A percentile compares a stretch with the other conserved stretches of the same genome.
These are phyloP conservation scores for Simplicillium aogashimaense DNA, from an alignment of 2,329 filamentous ascomycete genomes.

Conservation along the genomic window DNA sequence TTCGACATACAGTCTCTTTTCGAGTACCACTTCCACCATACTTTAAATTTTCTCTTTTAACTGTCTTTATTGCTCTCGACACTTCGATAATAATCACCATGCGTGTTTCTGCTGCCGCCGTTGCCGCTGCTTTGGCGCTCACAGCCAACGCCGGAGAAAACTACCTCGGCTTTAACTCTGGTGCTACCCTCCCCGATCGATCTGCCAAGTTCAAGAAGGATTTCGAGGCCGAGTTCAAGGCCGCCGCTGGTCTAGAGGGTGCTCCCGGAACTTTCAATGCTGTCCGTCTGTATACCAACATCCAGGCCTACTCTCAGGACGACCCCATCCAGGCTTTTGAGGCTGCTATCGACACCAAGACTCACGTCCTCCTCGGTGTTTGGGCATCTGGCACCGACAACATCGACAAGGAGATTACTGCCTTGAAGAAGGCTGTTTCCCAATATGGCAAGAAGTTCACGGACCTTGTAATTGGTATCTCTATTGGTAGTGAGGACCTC, in stretches of 20 bases:
- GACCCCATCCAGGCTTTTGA: constrained; percentile 77
- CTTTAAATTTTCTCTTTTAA: too few species aligned
- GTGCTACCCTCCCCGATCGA: constrained; percentile 32
- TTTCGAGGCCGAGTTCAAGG: constrained; percentile 32
- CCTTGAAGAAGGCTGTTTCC: constrained; percentile 45
- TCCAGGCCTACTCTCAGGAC: constrained; percentile 53
- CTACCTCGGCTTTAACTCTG: constrained; percentile 46
- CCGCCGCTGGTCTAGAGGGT: constrained; percentile 27
- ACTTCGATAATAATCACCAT: constrained; percentile 18
- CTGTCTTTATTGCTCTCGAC: too few species aligned
- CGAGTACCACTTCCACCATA: background rate
- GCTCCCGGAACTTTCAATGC: constrained; percentile 46
- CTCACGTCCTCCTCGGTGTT: constrained; percentile 52
- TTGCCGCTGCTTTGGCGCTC: constrained; percentile 26
- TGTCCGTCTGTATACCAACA: constrained; percentile 59
- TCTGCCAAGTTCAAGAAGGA: constrained; percentile 43
- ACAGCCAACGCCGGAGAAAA: constrained; percentile 29
- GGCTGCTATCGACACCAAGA: constrained; percentile 52
- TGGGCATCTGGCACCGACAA: constrained; percentile 48
- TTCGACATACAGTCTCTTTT: background rate
- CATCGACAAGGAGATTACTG: constrained; percentile 50
- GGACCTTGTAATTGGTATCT: constrained; percentile 53
- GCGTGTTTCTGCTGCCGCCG: constrained; percentile 27
- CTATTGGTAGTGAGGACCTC: constrained; percentile 58
- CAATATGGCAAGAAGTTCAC: constrained; percentile 39